Conservation (phyloP, 805 yeast species). For the Saturnispora ahearnii region DNA sequence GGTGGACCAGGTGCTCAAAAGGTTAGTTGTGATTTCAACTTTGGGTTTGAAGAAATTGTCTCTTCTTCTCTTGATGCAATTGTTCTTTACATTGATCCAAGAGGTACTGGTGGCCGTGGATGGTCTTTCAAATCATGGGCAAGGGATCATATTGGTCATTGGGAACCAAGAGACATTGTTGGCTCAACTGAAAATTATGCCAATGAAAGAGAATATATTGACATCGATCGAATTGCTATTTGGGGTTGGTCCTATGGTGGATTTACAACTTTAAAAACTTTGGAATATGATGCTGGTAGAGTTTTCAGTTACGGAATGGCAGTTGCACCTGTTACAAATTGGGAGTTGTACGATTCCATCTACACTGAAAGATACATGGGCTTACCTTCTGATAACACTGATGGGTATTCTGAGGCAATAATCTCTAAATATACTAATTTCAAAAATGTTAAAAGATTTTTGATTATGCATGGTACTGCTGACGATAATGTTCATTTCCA, state of each 20-base stretch:
- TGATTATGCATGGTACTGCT: conserved; percentile 74
- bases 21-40: conserved; percentile 36
- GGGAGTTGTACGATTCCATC: conserved; percentile 67
- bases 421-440: conserved; percentile 37
- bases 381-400: conserved; percentile 37
- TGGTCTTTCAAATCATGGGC: conserved; percentile 59
- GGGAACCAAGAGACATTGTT: conserved; percentile 68
- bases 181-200: conserved; percentile 44
- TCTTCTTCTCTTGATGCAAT: conserved; percentile 50
- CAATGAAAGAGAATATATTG: conserved; percentile 37
- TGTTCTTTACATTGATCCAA: conserved; percentile 62
- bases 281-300: conserved; percentile 55
- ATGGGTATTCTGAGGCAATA: conserved; percentile 42
- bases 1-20: conserved; percentile 79
- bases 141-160: conserved; percentile 49
- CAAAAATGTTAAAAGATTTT: conserved; percentile 42
- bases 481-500: conserved; percentile 81
- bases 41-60: conserved; percentile 52
- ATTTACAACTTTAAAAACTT: conserved; percentile 61
- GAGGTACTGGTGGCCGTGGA: conserved; percentile 77
- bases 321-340: conserved; percentile 79
- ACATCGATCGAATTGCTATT: conserved; percentile 47
- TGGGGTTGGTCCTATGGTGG: conserved; percentile 95
- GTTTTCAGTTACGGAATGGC: conserved; percentile 69
- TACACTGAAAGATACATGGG: conserved; percentile 76